Evolutionary conservation across 805 yeast species (phyloP).

Genomic region (Sungouiozyma intestinalis): DNA sequence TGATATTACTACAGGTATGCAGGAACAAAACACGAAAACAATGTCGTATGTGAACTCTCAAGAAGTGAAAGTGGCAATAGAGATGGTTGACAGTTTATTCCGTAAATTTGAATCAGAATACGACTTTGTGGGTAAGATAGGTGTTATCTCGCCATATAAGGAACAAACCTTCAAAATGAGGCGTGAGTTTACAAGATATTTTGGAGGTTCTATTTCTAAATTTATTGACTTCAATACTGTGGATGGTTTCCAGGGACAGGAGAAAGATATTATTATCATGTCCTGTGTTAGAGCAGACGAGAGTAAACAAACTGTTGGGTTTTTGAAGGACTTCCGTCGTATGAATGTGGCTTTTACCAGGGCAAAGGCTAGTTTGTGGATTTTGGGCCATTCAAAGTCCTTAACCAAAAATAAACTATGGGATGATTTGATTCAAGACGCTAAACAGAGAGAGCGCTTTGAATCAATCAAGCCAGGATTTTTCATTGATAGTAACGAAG

Average conservation of each 20-base stretch:
- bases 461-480: conserved; percentile 24
- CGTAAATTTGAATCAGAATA: conserved; percentile 32
- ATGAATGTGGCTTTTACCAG: conserved; percentile 97
- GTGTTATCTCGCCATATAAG: conserved; percentile 90
- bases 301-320: conserved; percentile 56
- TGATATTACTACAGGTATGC: conserved; percentile 53
- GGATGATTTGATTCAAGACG: conserved; percentile 59
- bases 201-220: conserved; percentile 52
- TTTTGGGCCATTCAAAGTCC: conserved; percentile 69
- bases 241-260: conserved; percentile 98
- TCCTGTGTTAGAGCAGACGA: conserved; percentile 90
- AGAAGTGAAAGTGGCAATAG: conserved; percentile 69
- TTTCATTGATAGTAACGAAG: conserved; percentile 6
- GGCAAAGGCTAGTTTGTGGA: conserved; percentile 87
- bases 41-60: conserved; percentile 59
- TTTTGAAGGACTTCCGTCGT: conserved; percentile 81
- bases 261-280: conserved; percentile 80
- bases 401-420: conserved; percentile 60
- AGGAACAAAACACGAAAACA: conserved; percentile 51
- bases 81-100: conserved; percentile 48
- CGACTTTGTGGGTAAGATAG: conserved; percentile 64
- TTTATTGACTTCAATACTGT: conserved; percentile 86
- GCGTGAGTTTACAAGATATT: conserved; percentile 43
- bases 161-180: conserved; percentile 64
- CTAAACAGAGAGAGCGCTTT: conserved; percentile 36